Evolutionary conservation across 2,329 filamentous ascomycete species (phyloP).

Genomic region (Calycina herbarum): DNA sequence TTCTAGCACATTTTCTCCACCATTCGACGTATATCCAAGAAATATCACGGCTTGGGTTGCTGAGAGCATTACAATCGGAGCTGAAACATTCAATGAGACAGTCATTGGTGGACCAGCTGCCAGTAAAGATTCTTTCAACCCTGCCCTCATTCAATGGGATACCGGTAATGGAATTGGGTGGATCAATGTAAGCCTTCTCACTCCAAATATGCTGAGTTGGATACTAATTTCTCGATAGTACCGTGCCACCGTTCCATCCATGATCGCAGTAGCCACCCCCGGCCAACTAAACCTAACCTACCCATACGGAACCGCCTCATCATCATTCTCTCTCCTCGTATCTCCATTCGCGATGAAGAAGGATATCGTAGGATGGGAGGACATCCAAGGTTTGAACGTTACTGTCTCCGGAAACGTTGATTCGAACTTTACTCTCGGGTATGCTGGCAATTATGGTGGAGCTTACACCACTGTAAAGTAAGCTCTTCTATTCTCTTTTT

Average conservation of each 20-base stretch:
- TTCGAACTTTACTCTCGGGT: constrained; percentile 22
- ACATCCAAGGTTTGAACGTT: constrained; percentile 50
- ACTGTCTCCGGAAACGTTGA: constrained; percentile 39
- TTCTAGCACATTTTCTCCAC: constrained; percentile 56
- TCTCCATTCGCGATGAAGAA: constrained; percentile 47
- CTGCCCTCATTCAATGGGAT: constrained; percentile 60
- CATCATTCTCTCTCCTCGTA: constrained; percentile 52
- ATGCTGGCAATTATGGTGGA: constrained; percentile 37
- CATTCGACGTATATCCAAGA: constrained; percentile 55
- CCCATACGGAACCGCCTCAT: constrained; percentile 49
- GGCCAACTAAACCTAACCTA: constrained; percentile 52
- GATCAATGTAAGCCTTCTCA: constrained; percentile 29
- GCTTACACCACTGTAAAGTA: constrained; percentile 38
- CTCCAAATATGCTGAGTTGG: not conserved
- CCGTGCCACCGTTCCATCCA: constrained; percentile 43
- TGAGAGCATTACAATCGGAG: constrained; percentile 58
- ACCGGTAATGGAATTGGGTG: constrained; percentile 42
- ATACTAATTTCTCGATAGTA: constrained; percentile 23
- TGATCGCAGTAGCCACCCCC: constrained; percentile 45
- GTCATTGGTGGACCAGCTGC: constrained; percentile 55
- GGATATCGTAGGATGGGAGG: constrained; percentile 47
- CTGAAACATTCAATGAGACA: constrained; percentile 56
- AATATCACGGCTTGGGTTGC: constrained; percentile 62
- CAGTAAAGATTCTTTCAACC: constrained; percentile 55
- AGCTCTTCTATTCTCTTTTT: not conserved